phyloP scores from a whole-genome alignment of 2,329 filamentous ascomycete species.

The Verticillium longisporum region DNA sequence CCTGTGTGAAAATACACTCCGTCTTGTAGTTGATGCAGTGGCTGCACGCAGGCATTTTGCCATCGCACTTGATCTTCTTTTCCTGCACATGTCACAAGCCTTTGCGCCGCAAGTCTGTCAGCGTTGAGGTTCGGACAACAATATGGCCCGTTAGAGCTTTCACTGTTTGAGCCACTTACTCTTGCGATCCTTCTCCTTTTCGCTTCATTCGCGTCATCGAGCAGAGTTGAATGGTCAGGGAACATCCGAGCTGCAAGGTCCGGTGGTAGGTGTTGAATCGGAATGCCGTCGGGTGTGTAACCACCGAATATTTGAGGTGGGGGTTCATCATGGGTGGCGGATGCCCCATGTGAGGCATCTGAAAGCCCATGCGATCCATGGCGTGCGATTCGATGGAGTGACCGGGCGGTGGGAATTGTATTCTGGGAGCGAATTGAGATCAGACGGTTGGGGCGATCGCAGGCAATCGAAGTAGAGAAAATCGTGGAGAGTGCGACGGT shows the following conservation, averaged over 20 bases:
- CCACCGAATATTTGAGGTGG: slow-evolving; percentile 63
- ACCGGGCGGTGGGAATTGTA: background rate
- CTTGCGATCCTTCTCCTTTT: slow-evolving; percentile 85
- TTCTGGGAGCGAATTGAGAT: background rate
- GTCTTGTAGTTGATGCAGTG: slow-evolving; percentile 98
- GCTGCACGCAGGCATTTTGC: slow-evolving; percentile 88
- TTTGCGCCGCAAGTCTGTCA: slow-evolving; percentile 23
- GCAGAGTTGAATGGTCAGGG: slow-evolving; percentile 45
- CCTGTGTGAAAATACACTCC: slow-evolving; percentile 93
- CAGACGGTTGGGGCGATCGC: background rate
- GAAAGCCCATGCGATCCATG: slow-evolving; percentile 52
- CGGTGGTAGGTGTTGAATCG: slow-evolving; percentile 46
- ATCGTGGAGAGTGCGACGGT: background rate
- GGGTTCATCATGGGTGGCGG: slow-evolving; percentile 57
- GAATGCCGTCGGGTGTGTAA: slow-evolving; percentile 53
- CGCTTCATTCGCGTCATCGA: slow-evolving; percentile 68
- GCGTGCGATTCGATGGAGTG: slow-evolving; percentile 4
- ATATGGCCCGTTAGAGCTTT: background rate
- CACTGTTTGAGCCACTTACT: slow-evolving; percentile 40
- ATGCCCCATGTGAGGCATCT: slow-evolving; percentile 45
- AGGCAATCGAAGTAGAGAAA: background rate
- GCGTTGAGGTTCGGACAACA: background rate
- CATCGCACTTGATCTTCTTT: slow-evolving; percentile 98
- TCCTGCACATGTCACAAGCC: slow-evolving; percentile 95
- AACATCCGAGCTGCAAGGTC: slow-evolving; percentile 57